phyloP scores from a whole-genome alignment of 352 stramenopile species.

The Globisporangium spinosum region DNA sequence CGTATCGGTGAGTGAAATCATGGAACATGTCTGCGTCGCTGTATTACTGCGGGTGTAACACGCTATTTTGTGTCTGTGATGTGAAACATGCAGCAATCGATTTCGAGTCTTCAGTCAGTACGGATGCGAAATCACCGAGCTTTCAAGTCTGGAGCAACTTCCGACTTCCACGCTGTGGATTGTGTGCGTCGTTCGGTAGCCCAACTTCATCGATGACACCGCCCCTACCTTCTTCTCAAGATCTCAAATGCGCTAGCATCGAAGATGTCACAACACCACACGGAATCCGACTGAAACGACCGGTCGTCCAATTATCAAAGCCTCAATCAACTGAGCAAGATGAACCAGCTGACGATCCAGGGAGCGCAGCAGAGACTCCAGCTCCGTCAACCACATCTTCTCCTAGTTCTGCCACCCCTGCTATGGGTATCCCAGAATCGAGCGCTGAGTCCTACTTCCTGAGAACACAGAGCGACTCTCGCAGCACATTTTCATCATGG shows the following conservation, averaged over 20 bases:
- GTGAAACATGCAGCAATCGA: slow-evolving; percentile 18
- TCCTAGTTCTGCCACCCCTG: not conserved
- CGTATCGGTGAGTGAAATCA: slow-evolving; percentile 42
- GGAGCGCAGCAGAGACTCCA: not conserved
- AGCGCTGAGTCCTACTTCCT: not conserved
- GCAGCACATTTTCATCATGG: not conserved
- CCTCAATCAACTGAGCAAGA: not conserved
- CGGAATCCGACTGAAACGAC: slow-evolving; percentile 12
- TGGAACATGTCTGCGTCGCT: not conserved
- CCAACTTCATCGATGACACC: not conserved
- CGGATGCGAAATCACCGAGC: not conserved
- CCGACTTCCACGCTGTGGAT: slow-evolving; percentile 46
- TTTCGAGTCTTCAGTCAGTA: not conserved
- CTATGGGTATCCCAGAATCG: not conserved
- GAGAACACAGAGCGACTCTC: not conserved
- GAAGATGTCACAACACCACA: slow-evolving; percentile 30
- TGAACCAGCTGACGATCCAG: not conserved
- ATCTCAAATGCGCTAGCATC: slow-evolving; percentile 27
- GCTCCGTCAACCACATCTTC: not conserved
- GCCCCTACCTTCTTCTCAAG: not conserved
- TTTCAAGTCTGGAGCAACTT: slow-evolving; percentile 42
- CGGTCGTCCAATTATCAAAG: not conserved
- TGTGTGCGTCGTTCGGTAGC: slow-evolving; percentile 44
- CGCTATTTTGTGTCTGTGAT: slow-evolving; percentile 8
- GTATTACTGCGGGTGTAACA: slow-evolving; percentile 3